Conservation (phyloP, 176 grass and related monocot species). For the Ensete glaucum region DNA sequence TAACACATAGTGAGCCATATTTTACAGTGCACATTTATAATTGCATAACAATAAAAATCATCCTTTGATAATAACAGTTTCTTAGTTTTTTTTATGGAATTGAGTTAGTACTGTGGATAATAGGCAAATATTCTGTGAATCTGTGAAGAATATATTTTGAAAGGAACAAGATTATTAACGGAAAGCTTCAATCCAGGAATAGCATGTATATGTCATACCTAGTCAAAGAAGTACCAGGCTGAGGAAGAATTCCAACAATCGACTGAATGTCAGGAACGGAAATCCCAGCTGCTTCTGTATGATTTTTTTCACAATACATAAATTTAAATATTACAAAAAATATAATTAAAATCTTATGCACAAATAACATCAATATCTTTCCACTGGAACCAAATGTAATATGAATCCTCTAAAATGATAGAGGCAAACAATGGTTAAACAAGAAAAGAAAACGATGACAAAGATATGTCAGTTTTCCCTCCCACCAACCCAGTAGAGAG, state of each 20-base stretch:
- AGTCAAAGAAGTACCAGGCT: slow-evolving; percentile 57
- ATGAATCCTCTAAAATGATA: not conserved
- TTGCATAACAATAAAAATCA: not conserved
- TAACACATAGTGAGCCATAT: not conserved
- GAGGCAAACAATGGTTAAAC: not conserved
- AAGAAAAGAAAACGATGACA: no score
- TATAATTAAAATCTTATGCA: not conserved
- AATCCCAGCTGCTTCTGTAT: slow-evolving; percentile 50
- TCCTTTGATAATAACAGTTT: not conserved
- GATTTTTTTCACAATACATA: not conserved
- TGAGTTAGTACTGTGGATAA: not conserved
- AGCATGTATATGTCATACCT: slow-evolving; percentile 34
- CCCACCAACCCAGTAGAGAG: not conserved
- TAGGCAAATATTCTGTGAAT: not conserved
- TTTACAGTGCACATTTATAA: not conserved
- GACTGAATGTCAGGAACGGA: slow-evolving; percentile 55
- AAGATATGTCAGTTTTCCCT: no score
- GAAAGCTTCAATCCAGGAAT: not conserved
- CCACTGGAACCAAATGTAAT: not conserved
- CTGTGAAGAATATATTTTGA: not conserved
- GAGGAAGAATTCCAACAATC: slow-evolving; percentile 82
- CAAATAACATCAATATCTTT: not conserved
- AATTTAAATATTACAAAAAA: not conserved
- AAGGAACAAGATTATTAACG: not conserved
- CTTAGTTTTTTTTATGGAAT: not conserved